Evolutionary conservation across 495 filamentous ascomycete species (phyloP), one percentile per base, ranked within the genome.

Genomic region (Daldinia loculata): DNA sequence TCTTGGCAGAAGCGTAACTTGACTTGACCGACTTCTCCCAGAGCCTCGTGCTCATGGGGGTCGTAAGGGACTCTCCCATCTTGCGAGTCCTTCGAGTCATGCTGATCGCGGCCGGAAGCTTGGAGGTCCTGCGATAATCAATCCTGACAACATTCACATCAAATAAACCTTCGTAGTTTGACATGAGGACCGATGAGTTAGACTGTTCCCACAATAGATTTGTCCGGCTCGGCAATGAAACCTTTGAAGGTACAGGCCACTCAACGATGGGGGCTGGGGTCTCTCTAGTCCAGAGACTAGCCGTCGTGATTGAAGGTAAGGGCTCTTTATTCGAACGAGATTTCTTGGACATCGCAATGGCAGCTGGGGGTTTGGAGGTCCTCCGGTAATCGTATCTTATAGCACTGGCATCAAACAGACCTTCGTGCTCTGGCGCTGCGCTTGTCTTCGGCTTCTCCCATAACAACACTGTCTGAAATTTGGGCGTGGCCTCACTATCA

Each of bases 21-120:
- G 11, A 30, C 19, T 56, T 34, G 11, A 38, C 11, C 15, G 43
- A 48, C 12, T 32, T 56, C 5, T 67, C 58, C 82, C 82, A 84
- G 19, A 83, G 80, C 9, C 51, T 59, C 5, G 63, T 66, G 26
- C 79, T 83, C 15, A 61, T 71, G 41, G 80, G 63, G 6, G 15
- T 51, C 9, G 69, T 64, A 19, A 80, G 50, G 11, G 75, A 57
- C 43, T 78, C 75, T 41, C 48, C 61, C 14, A 61, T 63, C 22
- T 69, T 50, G 9, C 77, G 73, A 62, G 72, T 48, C 55, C 55
- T 73, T 27, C 69, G 65, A 3, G 39, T 51, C 63, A 76, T 72
- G 45, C 45, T 52, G 30, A 72, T 38, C 19, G 74, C 75, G 19
- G 71, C 74, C 2, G 75, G 75, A 26, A 70, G 68, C 24, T 69